Conservation (phyloP, 1,139 yeast species). For the Suhomyces choctaworum region DNA sequence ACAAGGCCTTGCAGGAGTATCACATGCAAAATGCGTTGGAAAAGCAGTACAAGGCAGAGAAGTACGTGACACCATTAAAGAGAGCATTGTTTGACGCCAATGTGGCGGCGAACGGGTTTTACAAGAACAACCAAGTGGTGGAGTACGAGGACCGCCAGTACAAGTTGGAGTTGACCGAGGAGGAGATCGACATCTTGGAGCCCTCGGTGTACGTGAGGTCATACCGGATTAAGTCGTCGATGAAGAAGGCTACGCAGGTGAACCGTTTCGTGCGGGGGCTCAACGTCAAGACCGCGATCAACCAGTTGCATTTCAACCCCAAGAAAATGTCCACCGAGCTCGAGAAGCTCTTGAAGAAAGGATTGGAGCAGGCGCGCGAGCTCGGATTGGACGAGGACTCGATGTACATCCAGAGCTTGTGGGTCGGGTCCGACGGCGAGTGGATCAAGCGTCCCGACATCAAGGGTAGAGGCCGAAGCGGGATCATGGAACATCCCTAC, state of each 20-base stretch:
- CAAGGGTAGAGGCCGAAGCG: conserved; percentile 90
- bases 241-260: conserved; percentile 84
- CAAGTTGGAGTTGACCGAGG: conserved; percentile 55
- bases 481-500: conserved; percentile 72
- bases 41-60: conserved; percentile 32
- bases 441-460: conserved; percentile 73
- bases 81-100: conserved; percentile 60
- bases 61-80: conserved; percentile 71
- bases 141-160: conserved; percentile 50
- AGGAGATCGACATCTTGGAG: conserved; percentile 76
- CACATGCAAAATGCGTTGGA: conserved; percentile 32
- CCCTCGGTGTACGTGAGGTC: conserved; percentile 81
- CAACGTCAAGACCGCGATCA: conserved; percentile 76
- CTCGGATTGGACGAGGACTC: conserved; percentile 61
- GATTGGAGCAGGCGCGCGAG: conserved; percentile 65
- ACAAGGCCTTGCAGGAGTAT: conserved; percentile 35
- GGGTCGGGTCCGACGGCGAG: conserved; percentile 90
- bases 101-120: conserved; percentile 70
- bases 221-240: conserved; percentile 76
- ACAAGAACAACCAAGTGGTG: conserved; percentile 61
- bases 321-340: conserved; percentile 81
- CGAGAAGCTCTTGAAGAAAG: conserved; percentile 71
- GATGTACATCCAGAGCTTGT: conserved; percentile 74
- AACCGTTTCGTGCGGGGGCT: conserved; percentile 73
- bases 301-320: conserved; percentile 86